A percentile compares a stretch with the other conserved stretches of the same genome.
Conservation (phyloP, 371 early-diverging fungal species). For the Batkoa obscura region DNA sequence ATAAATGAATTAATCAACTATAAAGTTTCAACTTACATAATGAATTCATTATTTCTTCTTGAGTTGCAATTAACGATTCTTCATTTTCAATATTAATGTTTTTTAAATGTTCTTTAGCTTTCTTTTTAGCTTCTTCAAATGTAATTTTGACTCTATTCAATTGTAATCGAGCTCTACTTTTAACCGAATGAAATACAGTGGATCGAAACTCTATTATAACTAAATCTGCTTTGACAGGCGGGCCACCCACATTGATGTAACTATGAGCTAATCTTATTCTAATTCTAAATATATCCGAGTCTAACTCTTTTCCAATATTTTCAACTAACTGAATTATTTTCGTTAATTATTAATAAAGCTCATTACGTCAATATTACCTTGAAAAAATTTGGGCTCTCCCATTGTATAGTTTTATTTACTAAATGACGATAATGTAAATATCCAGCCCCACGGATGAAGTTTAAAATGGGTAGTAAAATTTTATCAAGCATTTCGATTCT, state of each 20-base stretch:
- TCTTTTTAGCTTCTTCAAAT: background rate
- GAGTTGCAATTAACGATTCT: background rate
- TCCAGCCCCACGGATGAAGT: background rate
- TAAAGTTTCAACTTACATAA: too few species aligned
- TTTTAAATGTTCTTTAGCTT: background rate
- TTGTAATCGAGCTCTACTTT: background rate
- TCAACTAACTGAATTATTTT: background rate
- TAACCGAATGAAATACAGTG: background rate
- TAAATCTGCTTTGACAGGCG: background rate
- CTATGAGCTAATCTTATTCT: background rate
- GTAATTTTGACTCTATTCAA: background rate
- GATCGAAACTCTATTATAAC: background rate
- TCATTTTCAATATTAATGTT: background rate
- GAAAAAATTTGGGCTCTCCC: background rate
- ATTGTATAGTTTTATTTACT: background rate
- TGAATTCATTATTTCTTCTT: background rate
- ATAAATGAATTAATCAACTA: too few species aligned
- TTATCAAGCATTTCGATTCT: background rate
- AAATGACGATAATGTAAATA: background rate
- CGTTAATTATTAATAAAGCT: background rate
- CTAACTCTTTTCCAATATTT: background rate
- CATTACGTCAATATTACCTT: background rate
- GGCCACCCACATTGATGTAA: background rate
- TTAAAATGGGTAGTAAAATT: background rate
- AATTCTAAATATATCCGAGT: background rate